Evolutionary conservation across 805 yeast species (phyloP).

Genomic region (Starmerella apis): DNA sequence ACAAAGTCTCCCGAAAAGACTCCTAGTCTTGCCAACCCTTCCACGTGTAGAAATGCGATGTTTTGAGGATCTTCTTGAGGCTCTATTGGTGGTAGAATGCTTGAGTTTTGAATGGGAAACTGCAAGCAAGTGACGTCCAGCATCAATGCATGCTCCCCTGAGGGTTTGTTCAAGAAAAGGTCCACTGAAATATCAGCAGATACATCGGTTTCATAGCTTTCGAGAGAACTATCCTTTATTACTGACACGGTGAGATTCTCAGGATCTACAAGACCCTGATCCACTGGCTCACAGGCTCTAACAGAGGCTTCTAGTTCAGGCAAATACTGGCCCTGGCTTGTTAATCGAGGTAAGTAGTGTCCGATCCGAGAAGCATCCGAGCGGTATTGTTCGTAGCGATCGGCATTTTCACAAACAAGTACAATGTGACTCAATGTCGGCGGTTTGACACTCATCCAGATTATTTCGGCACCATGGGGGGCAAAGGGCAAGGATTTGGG

Average conservation of each 20-base stretch:
- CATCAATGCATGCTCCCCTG: background rate
- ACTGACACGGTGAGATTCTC: conserved; percentile 24
- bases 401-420: conserved; percentile 36
- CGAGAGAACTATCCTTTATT: conserved; percentile 14
- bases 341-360: conserved; percentile 30
- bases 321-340: conserved; percentile 38
- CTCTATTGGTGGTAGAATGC: conserved; percentile 21
- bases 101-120: conserved; percentile 11
- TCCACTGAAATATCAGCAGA: conserved; percentile 7
- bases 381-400: conserved; percentile 36
- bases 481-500: conserved; percentile 9
- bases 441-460: conserved; percentile 15
- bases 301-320: conserved; percentile 42
- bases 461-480: conserved; percentile 5
- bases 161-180: conserved; percentile 8
- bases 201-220: background rate
- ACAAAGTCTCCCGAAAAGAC: conserved; percentile 62
- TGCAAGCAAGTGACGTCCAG: conserved; percentile 12
- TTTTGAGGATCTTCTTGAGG: conserved; percentile 39
- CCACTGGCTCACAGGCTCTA: conserved; percentile 58
- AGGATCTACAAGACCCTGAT: conserved; percentile 53
- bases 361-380: background rate
- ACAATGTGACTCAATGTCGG: conserved; percentile 34
- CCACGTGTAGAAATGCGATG: conserved; percentile 40
- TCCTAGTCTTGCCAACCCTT: conserved; percentile 47